These are phyloP conservation scores for Colletotrichum echinochloae DNA, from an alignment of 2,329 filamentous ascomycete genomes.

Conservation along the genomic window DNA sequence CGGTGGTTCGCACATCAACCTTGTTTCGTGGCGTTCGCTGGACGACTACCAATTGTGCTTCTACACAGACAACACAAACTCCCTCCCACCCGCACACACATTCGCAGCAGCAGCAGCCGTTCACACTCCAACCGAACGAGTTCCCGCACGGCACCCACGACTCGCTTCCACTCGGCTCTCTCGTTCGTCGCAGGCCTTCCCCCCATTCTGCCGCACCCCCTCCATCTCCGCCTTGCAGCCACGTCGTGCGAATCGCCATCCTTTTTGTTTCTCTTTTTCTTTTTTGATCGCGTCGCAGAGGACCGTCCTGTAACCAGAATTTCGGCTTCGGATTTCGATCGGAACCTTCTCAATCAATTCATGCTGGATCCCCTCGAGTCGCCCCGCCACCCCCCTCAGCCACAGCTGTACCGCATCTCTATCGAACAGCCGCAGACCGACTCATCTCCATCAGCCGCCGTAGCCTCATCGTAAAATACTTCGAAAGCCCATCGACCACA, in stretches of 20 bases:
- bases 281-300: conserved; percentile 5
- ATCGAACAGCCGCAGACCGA: background rate
- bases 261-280: conserved; percentile 14
- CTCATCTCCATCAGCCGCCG: conserved; percentile 7
- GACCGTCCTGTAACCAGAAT: background rate
- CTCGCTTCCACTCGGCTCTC: conserved; percentile 17
- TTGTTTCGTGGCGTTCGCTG: conserved; percentile 39
- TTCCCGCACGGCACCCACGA: conserved; percentile 24
- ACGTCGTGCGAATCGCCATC: conserved; percentile 29
- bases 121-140: conserved; percentile 19
- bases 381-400: background rate
- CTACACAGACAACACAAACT: conserved; percentile 5
- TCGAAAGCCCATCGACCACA: conserved; percentile 34
- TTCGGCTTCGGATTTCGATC: background rate
- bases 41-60: conserved; percentile 35
- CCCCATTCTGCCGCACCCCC: conserved; percentile 13
- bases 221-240: conserved; percentile 27
- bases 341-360: conserved; percentile 1
- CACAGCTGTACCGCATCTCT: background rate
- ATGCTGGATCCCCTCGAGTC: conserved; percentile 22
- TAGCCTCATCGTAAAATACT: conserved; percentile 20
- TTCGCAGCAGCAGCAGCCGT: background rate
- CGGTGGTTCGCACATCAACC: conserved; percentile 10
- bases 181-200: conserved; percentile 9
- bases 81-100: conserved; percentile 5